A percentile compares a stretch with the other conserved stretches of the same genome.
phyloP scores from a whole-genome alignment of 2,329 filamentous ascomycete species.

The Pseudogymnoascus sp. region DNA sequence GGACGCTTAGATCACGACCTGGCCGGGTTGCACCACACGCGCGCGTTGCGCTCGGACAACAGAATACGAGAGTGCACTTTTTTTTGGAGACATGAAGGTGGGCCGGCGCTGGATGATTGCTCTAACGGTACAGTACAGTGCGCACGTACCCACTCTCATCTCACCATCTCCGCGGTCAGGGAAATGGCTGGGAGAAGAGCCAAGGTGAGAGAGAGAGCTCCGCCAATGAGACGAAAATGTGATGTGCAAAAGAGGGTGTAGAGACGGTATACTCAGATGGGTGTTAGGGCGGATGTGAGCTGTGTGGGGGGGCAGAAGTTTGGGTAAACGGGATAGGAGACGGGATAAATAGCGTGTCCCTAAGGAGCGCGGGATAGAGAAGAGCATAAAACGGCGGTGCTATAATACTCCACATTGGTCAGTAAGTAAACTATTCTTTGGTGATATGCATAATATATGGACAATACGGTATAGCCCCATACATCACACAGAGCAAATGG shows the following conservation, averaged over 20 bases:
- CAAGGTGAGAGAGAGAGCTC: background rate
- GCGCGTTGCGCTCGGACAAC: background rate
- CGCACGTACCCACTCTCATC: background rate
- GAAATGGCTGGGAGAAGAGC: background rate
- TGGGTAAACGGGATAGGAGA: background rate
- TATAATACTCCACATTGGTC: background rate
- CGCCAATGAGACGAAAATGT: background rate
- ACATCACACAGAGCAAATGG: background rate
- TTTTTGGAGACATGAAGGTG: background rate
- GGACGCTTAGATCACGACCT: background rate
- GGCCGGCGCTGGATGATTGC: background rate
- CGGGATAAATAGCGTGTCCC: background rate
- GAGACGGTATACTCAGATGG: constrained; percentile 1
- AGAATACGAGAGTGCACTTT: background rate
- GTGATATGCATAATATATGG: background rate
- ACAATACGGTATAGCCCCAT: too few species aligned
- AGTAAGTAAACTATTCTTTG: background rate
- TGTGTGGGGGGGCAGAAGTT: background rate
- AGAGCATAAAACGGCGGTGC: background rate
- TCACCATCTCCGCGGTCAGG: background rate
- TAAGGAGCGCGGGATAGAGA: background rate
- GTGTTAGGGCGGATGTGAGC: background rate
- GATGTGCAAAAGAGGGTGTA: background rate
- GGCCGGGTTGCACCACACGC: background rate
- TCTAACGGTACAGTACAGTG: background rate